Percentiles rank a stretch among this genome's conserved stretches.
Evolutionary conservation across 1,284 basidiomycete species (phyloP).

Genomic region (Phylloboletellus chloephorus): DNA sequence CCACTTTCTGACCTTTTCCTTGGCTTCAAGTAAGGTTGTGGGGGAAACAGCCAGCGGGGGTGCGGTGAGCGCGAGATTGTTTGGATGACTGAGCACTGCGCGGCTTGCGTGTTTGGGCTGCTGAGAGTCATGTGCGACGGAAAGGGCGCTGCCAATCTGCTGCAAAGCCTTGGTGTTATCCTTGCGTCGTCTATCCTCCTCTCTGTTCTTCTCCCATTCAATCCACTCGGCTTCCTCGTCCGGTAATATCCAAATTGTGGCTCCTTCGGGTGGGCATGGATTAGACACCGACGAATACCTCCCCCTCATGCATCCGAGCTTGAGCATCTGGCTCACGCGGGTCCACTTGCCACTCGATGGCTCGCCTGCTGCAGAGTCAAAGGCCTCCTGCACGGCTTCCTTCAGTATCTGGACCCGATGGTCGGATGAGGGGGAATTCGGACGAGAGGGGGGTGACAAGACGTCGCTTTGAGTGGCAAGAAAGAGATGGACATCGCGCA

Average conservation of each 20-base stretch:
- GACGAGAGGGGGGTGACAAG: slow-evolving; percentile 29
- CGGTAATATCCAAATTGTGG: slow-evolving; percentile 29
- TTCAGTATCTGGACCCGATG: slow-evolving; percentile 23
- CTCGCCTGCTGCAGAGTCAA: slow-evolving; percentile 15
- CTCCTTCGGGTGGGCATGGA: slow-evolving; percentile 10
- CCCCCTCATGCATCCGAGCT: slow-evolving; percentile 31
- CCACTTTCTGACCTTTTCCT: slow-evolving; percentile 32
- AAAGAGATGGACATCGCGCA: slow-evolving; percentile 31
- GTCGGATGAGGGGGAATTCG: slow-evolving; percentile 23
- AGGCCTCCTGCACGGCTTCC: slow-evolving; percentile 16
- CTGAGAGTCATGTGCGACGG: slow-evolving; percentile 9
- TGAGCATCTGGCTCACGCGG: slow-evolving; percentile 25
- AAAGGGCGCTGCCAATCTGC: slow-evolving; percentile 2
- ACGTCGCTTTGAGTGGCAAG: slow-evolving; percentile 30
- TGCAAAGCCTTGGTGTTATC: slow-evolving; percentile 18
- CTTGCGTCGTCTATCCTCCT: slow-evolving; percentile 18
- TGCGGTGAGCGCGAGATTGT: neutral
- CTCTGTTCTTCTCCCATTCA: slow-evolving; percentile 29
- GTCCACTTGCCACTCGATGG: slow-evolving; percentile 23
- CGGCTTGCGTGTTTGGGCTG: slow-evolving; percentile 4
- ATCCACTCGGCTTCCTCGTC: slow-evolving; percentile 33
- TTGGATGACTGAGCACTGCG: neutral
- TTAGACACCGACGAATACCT: slow-evolving; percentile 13
- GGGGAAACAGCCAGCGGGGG: slow-evolving; percentile 14
- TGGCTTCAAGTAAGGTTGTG: slow-evolving; percentile 20